Evolutionary conservation across 768 basidiomycete species (phyloP), one percentile per base, ranked within the genome.

Genomic region (Mycena capillaripes): DNA sequence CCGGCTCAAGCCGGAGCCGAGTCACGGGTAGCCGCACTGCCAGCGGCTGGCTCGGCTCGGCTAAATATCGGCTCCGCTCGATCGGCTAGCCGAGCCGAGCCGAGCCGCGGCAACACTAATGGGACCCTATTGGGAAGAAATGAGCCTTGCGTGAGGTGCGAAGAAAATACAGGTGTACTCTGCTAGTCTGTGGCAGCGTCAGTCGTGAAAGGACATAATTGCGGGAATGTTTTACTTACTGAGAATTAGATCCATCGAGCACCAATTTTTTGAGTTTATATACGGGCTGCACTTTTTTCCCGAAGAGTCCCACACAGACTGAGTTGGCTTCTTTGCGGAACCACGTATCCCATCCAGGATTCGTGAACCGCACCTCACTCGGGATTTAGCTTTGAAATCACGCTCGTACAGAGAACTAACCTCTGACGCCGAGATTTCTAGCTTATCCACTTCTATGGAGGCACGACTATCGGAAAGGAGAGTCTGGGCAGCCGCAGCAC

Each of bases 331-430:
- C 17, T 32, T 46, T 46, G n/a, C 32, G 40, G 3, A 61, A 46
- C 59, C 59, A 61, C 19, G 59, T 25, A 29, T 61, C 25, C 59
- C 59, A 61, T 12, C n/a, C 57, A 19, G 40, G 57, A 40, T 40
- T 59, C 6, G 57, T 59, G n/a, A n/a, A n/a, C n/a, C n/a, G n/a
- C n/a, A n/a, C n/a, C n/a, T n/a, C n/a, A n/a, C 38, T 16, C 38
- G 38, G 38, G 38, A 38, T 38, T 38, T n/a, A n/a, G n/a, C n/a
- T n/a, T n/a, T n/a, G n/a, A n/a, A n/a, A n/a, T n/a, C n/a, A n/a
- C n/a, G n/a, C n/a, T n/a, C n/a, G 2, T n/a, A 48, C 10, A 23
- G 46, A 23, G 6, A 11, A 50, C 42, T 16, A 30, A 30, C 60
- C 44, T 62, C 30, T 21, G 48, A 29, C 21, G 44, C 44, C 16